Evolutionary conservation across 2,329 filamentous ascomycete genomes (phyloP).

Genomic region (Aotearoamyces nothofagi): DNA sequence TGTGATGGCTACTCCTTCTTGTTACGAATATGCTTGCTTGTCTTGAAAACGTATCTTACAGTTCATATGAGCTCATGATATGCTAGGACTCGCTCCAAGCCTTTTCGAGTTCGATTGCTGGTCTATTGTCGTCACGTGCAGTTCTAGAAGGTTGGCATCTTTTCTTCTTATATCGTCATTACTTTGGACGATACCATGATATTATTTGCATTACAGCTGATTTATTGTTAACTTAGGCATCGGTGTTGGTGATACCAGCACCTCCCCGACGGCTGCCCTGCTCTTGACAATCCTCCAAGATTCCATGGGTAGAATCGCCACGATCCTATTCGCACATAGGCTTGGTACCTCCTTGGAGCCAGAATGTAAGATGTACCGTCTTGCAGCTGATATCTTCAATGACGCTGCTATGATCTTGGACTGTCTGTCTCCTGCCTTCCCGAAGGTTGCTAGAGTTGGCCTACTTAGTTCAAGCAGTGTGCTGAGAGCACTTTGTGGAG

Average conservation of each 20-base stretch:
- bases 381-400: conserved; percentile 57
- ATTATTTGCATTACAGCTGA: no score
- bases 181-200: no score
- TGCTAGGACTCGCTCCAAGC: conserved; percentile 44
- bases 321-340: conserved; percentile 52
- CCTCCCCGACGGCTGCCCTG: conserved; percentile 49
- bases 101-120: conserved; percentile 49
- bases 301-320: conserved; percentile 47
- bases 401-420: conserved; percentile 57
- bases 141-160: conserved; percentile 41
- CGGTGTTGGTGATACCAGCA: conserved; percentile 49
- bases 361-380: conserved; percentile 58
- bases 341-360: conserved; percentile 55
- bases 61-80: conserved; percentile 1
- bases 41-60: neutral
- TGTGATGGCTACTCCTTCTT: conserved; percentile 4
- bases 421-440: conserved; percentile 48
- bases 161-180: no score
- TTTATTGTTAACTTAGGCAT: conserved; percentile 35
- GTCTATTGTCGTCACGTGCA: conserved; percentile 48
- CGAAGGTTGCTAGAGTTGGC: conserved; percentile 36
- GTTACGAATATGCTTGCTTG: no score
- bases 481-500: conserved; percentile 62
- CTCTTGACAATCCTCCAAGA: conserved; percentile 53
- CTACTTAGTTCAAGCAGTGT: conserved; percentile 45